Base-by-base conservation (phyloP, 2,329 filamentous ascomycete species). In the Talaromyces sp. region DNA sequence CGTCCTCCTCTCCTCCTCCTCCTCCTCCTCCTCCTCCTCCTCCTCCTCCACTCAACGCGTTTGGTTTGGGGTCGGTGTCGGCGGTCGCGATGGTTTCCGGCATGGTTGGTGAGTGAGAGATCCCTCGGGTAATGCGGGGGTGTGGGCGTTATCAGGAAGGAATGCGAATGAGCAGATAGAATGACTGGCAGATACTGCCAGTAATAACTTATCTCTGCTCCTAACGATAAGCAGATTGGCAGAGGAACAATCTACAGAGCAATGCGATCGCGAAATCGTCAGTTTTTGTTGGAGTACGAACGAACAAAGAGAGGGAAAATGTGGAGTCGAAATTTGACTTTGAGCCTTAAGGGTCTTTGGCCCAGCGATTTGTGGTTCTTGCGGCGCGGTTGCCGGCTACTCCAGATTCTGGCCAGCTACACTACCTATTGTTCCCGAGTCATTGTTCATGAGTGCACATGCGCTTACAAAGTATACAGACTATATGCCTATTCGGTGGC, bases 291-390 rank as follows among this genome's bases (percentile, higher is more conserved):
- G 31, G 31, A 36, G n/a, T 36, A n/a, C 10, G 11, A 36, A 19
- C 1, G 51, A 54, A 19, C 13, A 25, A 56, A 56, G 53, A 36
- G n/a, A 15, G 15, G 53, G 47, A 25, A 56, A 56, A 38, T 56
- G 53, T 56, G 53, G 53, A 56, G 53, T 56, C 31, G 53, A 56
- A n/a, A 15, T 56, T 56, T 56, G 53, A 56, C 51, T 56, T 54
- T 51, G 25, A 47, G 43, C 19, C 43, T 49, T 25, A 17, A n/a
- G 45, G 11, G 45, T 27, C 45, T 19, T 54, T 54, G 8, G 27
- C 27, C 49, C 29, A 34, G 27, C 17, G 27, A 31, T 31, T 29
- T n/a, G 10, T 29, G 27, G 53, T 36, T 36, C 31, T 6, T 13
- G 15, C 31, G 53, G 53, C n/a, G n/a, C 53, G n/a, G 31, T 34